phyloP scores from a whole-genome alignment of 805 yeast genomes.

The Myxozyma sirexii region DNA sequence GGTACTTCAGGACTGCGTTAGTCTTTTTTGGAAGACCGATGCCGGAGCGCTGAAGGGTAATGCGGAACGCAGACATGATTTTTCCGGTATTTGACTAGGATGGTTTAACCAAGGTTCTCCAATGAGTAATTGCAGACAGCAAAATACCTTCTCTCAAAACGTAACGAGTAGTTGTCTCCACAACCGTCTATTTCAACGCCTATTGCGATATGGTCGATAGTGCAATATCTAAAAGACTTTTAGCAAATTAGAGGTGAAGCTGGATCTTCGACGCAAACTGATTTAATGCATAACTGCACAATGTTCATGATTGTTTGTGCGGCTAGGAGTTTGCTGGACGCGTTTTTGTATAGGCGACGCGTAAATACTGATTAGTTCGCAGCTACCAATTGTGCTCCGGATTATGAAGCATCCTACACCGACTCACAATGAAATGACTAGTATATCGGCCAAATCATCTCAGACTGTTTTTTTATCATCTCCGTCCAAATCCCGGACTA shows the following conservation, averaged over 20 bases:
- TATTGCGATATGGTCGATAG: no score
- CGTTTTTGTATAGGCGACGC: no score
- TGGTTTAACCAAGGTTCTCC: background rate
- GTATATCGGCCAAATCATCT: no score
- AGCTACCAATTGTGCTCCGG: no score
- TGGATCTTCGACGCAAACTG: background rate
- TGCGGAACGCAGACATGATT: slow-evolving; percentile 53
- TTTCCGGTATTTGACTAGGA: background rate
- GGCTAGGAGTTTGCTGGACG: background rate
- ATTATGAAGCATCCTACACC: no score
- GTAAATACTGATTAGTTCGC: no score
- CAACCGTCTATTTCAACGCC: no score
- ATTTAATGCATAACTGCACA: background rate
- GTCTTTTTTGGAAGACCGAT: slow-evolving; percentile 78
- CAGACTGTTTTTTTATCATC: background rate
- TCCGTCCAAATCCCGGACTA: background rate
- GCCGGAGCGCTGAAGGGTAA: slow-evolving; percentile 77
- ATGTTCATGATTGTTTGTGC: no score
- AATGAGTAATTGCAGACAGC: background rate
- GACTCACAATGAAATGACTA: no score
- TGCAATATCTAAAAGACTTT: background rate
- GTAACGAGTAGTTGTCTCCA: no score
- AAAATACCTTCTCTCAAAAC: no score
- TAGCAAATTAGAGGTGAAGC: background rate
- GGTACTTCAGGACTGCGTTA: slow-evolving; percentile 63